Evolutionary conservation across 331 rosid species (phyloP).

Genomic region (Malus hybrid): DNA sequence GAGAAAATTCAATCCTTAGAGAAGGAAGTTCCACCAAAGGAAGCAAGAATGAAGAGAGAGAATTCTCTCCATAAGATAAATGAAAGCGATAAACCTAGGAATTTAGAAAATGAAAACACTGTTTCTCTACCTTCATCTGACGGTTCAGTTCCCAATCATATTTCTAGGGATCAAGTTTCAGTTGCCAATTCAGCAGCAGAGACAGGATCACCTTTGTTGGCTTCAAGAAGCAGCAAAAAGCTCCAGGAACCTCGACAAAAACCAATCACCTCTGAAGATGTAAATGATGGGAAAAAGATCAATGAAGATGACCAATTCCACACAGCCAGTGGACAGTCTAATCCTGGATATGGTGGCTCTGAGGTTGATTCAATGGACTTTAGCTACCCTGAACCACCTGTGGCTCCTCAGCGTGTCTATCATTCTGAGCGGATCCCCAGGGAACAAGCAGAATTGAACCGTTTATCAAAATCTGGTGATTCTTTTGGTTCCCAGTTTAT

Average conservation of each 20-base stretch:
- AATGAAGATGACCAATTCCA: slow-evolving; percentile 20
- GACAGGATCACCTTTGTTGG: slow-evolving; percentile 12
- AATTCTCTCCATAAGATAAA: slow-evolving; percentile 32
- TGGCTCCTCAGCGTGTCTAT: slow-evolving; percentile 34
- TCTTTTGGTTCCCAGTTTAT: slow-evolving; percentile 44
- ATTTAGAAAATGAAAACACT: slow-evolving; percentile 21
- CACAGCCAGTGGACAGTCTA: slow-evolving; percentile 8
- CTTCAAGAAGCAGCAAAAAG: slow-evolving; percentile 24
- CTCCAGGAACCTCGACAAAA: slow-evolving; percentile 24
- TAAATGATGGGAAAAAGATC: slow-evolving; percentile 13
- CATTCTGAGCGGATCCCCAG: slow-evolving; percentile 42
- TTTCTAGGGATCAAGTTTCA: slow-evolving; percentile 20
- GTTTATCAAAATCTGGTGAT: slow-evolving; percentile 45
- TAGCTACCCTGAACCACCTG: slow-evolving; percentile 26
- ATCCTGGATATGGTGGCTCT: slow-evolving; percentile 27
- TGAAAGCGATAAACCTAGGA: slow-evolving; percentile 20
- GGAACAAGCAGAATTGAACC: slow-evolving; percentile 45
- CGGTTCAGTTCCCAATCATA: slow-evolving; percentile 15
- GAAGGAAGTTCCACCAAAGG: slow-evolving; percentile 22
- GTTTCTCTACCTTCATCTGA: slow-evolving; percentile 23
- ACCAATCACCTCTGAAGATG: slow-evolving; percentile 18
- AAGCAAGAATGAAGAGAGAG: slow-evolving; percentile 30
- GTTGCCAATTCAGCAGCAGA: slow-evolving; percentile 20
- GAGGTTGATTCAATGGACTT: slow-evolving; percentile 24
- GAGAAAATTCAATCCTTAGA: slow-evolving; percentile 22